Conservation (phyloP, 176 grass and related monocot genomes). For the Thalia dealbata region DNA sequence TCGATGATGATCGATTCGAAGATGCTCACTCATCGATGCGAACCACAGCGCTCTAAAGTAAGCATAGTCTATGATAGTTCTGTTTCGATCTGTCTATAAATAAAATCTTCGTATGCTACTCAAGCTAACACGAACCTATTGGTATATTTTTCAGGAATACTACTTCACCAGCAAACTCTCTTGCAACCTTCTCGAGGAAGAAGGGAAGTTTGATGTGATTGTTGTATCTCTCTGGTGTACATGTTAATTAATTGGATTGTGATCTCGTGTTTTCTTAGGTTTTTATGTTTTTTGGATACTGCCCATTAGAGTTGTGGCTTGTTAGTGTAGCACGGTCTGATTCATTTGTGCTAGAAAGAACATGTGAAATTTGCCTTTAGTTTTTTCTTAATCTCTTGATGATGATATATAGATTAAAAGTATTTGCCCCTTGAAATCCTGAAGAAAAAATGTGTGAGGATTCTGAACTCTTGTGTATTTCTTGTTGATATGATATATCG, state of each 20-base stretch:
- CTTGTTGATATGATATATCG: too few relatives aligned
- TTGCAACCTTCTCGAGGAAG: not conserved
- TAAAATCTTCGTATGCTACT: not conserved
- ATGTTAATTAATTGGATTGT: not conserved
- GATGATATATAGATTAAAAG: too few relatives aligned
- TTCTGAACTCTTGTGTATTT: too few relatives aligned
- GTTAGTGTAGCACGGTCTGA: not conserved
- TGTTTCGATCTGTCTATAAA: not conserved
- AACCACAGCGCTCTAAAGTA: conserved; percentile 45
- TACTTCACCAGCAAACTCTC: not conserved
- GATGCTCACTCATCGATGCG: conserved; percentile 55
- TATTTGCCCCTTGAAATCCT: too few relatives aligned
- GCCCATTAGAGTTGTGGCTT: not conserved
- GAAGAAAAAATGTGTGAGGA: too few relatives aligned
- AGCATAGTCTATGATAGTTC: not conserved
- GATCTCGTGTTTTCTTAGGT: not conserved
- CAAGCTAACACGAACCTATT: not conserved
- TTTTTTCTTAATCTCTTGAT: not conserved
- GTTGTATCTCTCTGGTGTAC: not conserved
- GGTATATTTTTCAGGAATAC: not conserved
- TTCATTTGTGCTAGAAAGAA: not conserved
- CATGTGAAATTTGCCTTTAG: not conserved
- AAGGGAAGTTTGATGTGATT: not conserved
- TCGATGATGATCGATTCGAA: conserved; percentile 62
- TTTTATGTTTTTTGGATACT: not conserved